phyloP scores from a whole-genome alignment of 768 basidiomycete genomes.

The Pleurotus citrinopileatus region DNA sequence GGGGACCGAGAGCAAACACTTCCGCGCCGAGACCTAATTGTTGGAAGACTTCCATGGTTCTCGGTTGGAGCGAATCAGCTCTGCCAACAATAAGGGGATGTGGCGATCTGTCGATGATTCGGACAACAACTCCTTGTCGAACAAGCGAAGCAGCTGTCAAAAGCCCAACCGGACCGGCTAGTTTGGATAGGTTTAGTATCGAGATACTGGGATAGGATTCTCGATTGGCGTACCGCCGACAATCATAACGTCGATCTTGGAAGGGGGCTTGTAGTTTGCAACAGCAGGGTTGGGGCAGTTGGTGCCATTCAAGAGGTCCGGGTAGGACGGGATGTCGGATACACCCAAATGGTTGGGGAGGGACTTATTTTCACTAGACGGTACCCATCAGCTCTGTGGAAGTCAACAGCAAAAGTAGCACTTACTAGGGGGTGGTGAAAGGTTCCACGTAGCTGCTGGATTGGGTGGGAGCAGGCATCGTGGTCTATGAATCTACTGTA shows the following conservation, averaged over 20 bases:
- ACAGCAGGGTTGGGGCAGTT: conserved; percentile 10
- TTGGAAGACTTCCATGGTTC: conserved; percentile 52
- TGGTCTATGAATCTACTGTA: background rate
- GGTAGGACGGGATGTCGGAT: conserved; percentile 2
- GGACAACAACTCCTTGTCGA: conserved; percentile 38
- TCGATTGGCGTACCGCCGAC: conserved; percentile 45
- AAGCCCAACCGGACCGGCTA: conserved; percentile 20
- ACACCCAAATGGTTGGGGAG: conserved; percentile 9
- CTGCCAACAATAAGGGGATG: conserved; percentile 35
- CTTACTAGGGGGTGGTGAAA: conserved; percentile 4
- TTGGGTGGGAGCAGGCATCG: background rate
- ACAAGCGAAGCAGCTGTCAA: conserved; percentile 41
- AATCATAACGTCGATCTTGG: conserved; percentile 42
- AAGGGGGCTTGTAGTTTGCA: conserved; percentile 13
- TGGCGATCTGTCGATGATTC: conserved; percentile 36
- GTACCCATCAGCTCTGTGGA: background rate
- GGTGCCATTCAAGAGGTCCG: conserved; percentile 8
- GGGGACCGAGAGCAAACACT: conserved; percentile 9
- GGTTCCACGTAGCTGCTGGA: conserved; percentile 1
- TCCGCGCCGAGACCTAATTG: conserved; percentile 8
- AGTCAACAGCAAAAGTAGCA: background rate
- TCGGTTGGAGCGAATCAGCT: conserved; percentile 54
- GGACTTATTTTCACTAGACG: conserved; percentile 1
- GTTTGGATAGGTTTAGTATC: background rate
- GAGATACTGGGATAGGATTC: background rate